phyloP scores from a whole-genome alignment of 2,329 filamentous ascomycete genomes.

The Stachybotrys elegans region DNA sequence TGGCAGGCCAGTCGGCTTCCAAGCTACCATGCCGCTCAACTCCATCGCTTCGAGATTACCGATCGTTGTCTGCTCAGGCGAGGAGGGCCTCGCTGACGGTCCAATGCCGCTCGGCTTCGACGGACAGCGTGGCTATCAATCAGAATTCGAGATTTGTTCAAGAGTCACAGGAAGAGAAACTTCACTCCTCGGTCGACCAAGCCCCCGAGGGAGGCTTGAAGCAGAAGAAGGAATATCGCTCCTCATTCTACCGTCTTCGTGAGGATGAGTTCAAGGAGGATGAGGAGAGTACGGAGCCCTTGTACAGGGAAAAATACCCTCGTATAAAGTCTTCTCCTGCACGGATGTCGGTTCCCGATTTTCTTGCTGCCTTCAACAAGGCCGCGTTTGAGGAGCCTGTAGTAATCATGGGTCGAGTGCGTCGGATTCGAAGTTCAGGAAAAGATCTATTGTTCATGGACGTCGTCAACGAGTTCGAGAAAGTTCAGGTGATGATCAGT shows the following conservation, averaged over 20 bases:
- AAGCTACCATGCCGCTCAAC: constrained; percentile 5
- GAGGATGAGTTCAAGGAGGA: constrained; percentile 25
- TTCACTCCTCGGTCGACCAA: too few species aligned
- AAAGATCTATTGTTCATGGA: constrained; percentile 82
- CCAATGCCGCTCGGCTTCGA: too few species aligned
- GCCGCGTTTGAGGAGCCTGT: constrained; percentile 19
- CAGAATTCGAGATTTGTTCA: too few species aligned
- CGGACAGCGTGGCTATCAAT: too few species aligned
- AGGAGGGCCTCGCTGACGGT: too few species aligned
- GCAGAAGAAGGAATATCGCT: constrained; percentile 17
- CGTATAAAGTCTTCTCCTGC: constrained; percentile 21
- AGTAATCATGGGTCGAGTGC: constrained; percentile 58
- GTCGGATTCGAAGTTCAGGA: constrained; percentile 64
- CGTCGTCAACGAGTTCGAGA: constrained; percentile 65
- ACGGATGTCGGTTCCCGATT: constrained; percentile 28
- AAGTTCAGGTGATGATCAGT: constrained; percentile 73
- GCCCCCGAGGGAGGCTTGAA: too few species aligned
- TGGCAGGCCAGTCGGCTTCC: constrained; percentile 27
- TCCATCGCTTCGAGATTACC: too few species aligned
- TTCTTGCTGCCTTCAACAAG: constrained; percentile 23
- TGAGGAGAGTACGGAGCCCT: constrained; percentile 25
- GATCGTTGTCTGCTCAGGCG: too few species aligned
- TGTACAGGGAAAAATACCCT: constrained; percentile 30
- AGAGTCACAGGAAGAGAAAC: too few species aligned
- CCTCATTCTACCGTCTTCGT: constrained; percentile 32